Evolutionary conservation across 1,284 basidiomycete genomes (phyloP), one percentile per base, ranked within the genome.

Genomic region (Sanghuangporus baumii): DNA sequence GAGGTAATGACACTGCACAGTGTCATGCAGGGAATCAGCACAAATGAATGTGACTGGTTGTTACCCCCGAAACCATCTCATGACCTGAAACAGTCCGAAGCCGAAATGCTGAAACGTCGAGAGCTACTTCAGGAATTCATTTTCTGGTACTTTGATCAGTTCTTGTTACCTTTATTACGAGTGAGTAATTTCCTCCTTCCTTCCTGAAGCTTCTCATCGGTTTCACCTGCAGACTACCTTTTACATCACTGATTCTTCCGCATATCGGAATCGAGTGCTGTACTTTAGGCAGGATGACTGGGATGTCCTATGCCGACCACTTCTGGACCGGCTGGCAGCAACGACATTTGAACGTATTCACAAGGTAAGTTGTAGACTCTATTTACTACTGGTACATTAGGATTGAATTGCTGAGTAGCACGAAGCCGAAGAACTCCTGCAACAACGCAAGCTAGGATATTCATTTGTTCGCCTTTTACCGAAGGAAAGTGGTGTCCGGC

Each of bases 221-320:
- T 46, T 7, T 46, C 7, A 46, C 16, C n/a, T 46, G 8, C 40
- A 97, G 92, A 94, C 93, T 0, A 89, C 89, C 0, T 99, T 98
- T 75, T 98, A 98, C 72, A 82, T 93, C 47, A 99, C 97, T 0
- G 94, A 99, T 68, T 94, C 96, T 0, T 88, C 90, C 5, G 89
- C 88, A 1, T 94, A 90, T 67, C 82, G 89, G n/a, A 93, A 96
- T 67, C 85, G 87, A 57, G 83, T 95, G 0, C 77, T 98, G 0
- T 99, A 96, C 73, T 99, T 97, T 71, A 84, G 94, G 7, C 94
- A 98, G 63, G 94, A 96, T 62, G 94, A 96, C 68, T 99, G 97
- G 97, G 78, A 82, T n/a, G 77, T 75, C 2, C 79, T 98, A 4
- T 95, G 93, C 60, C 76, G 79, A 1, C 97, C 97, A 0, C 79